These are phyloP conservation scores for Prunus yedoensis DNA, from an alignment of 331 rosid species.

Conservation along the genomic window DNA sequence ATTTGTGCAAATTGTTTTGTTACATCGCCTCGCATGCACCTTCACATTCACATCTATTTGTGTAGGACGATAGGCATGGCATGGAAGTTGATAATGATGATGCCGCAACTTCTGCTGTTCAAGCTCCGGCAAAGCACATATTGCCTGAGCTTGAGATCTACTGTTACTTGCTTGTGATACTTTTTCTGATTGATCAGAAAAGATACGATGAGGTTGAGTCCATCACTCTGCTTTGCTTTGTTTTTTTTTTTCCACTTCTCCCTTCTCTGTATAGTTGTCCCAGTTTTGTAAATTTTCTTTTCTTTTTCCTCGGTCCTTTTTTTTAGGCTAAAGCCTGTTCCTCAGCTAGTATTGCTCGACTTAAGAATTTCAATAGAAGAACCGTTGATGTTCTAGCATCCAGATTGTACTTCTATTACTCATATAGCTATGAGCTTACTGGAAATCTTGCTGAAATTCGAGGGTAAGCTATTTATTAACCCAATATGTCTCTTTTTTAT, in stretches of 20 bases:
- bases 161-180: conserved; percentile 12
- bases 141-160: conserved; percentile 12
- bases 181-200: conserved; percentile 15
- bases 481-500: neutral
- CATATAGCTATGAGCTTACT: neutral
- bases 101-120: neutral
- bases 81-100: conserved; percentile 2
- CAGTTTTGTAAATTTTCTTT: neutral
- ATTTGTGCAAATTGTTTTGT: neutral
- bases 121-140: conserved; percentile 4
- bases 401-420: conserved; percentile 8
- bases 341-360: conserved; percentile 5
- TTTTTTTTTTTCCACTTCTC: neutral
- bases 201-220: conserved; percentile 1
- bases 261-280: neutral
- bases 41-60: neutral
- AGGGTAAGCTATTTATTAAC: neutral
- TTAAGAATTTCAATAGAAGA: conserved; percentile 4
- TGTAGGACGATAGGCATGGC: neutral
- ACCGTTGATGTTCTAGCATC: conserved; percentile 13
- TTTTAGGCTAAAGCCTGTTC: conserved; percentile 5
- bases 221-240: neutral
- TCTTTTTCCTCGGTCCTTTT: neutral
- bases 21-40: neutral
- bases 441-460: conserved; percentile 10